phyloP scores from a whole-genome alignment of 148 eudicot genomes.

The Heliosperma pusillum region DNA sequence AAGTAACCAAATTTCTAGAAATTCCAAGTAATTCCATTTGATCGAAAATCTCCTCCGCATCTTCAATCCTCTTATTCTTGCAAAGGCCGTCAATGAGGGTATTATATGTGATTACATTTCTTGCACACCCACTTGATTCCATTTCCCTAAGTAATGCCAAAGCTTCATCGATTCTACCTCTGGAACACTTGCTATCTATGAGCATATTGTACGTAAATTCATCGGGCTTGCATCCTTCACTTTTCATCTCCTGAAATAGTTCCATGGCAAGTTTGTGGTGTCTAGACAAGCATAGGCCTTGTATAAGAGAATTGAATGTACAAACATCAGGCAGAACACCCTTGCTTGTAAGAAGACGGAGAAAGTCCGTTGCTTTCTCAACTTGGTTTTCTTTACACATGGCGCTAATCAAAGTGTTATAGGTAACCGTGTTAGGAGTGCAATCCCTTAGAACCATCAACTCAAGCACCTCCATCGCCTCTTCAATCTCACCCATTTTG shows the following conservation, averaged over 20 bases:
- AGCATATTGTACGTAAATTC: constrained; percentile 88
- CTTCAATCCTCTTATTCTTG: constrained; percentile 73
- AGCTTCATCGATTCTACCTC: constrained; percentile 66
- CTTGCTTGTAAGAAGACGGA: constrained; percentile 52
- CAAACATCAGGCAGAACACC: constrained; percentile 84
- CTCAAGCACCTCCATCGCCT: constrained; percentile 78
- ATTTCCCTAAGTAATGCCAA: constrained; percentile 69
- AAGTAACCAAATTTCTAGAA: constrained; percentile 68
- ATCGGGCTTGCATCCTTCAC: constrained; percentile 81
- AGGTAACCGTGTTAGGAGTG: constrained; percentile 73
- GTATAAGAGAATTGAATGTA: constrained; percentile 89
- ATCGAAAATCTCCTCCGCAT: constrained; percentile 90
- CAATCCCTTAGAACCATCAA: constrained; percentile 79
- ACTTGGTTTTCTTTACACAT: constrained; percentile 88
- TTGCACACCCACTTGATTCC: constrained; percentile 83
- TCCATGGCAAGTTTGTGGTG: constrained; percentile 61
- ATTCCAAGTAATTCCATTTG: constrained; percentile 91
- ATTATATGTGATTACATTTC: constrained; percentile 73
- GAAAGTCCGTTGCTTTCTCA: constrained; percentile 74
- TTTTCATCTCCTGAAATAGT: constrained; percentile 70
- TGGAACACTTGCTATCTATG: constrained; percentile 68
- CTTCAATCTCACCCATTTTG: constrained; percentile 64
- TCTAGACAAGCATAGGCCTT: constrained; percentile 73
- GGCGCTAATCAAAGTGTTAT: constrained; percentile 71
- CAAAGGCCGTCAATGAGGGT: constrained; percentile 80